Conservation (phyloP, 371 early-diverging fungal species). For the Saksenaea vasiformis region DNA sequence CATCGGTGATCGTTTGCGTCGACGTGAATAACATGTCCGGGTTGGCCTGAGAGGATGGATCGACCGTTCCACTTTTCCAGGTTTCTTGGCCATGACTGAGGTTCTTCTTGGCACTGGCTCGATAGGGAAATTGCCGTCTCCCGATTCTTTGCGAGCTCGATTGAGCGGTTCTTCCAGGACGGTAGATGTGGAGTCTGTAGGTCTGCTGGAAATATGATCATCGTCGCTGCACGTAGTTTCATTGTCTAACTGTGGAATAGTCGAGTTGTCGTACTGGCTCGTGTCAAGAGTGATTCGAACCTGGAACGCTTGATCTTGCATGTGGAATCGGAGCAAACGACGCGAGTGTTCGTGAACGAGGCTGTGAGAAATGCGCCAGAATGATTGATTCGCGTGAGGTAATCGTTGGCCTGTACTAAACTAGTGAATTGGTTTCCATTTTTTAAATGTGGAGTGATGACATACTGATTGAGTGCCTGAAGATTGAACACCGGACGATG, state of each 20-base stretch:
- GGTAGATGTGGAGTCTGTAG: no score
- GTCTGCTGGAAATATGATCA: no score
- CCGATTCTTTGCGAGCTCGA: no score
- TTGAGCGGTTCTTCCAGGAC: no score
- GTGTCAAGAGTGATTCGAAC: slow-evolving; percentile 29
- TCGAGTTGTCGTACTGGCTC: no score
- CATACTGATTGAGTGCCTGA: slow-evolving; percentile 20
- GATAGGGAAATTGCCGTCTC: no score
- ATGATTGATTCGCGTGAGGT: slow-evolving; percentile 13
- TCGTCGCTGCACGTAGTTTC: no score
- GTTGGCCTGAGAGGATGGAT: neutral
- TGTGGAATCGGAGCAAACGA: slow-evolving; percentile 23
- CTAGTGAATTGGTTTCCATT: slow-evolving; percentile 27
- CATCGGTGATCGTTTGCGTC: slow-evolving; percentile 26
- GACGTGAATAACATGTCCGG: slow-evolving; percentile 11
- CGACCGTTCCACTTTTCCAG: slow-evolving; percentile 17
- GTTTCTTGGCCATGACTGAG: slow-evolving; percentile 11
- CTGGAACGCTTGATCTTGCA: slow-evolving; percentile 22
- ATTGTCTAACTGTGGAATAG: no score
- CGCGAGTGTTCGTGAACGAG: no score
- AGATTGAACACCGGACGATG: slow-evolving; percentile 31
- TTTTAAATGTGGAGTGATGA: slow-evolving; percentile 21
- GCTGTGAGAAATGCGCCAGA: slow-evolving; percentile 18
- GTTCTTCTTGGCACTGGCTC: slow-evolving; percentile 12
- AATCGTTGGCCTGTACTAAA: slow-evolving; percentile 24